A percentile compares a stretch with the other conserved stretches of the same genome.
Conservation (phyloP, 371 early-diverging fungal genomes). For the Mortierella sp. region DNA sequence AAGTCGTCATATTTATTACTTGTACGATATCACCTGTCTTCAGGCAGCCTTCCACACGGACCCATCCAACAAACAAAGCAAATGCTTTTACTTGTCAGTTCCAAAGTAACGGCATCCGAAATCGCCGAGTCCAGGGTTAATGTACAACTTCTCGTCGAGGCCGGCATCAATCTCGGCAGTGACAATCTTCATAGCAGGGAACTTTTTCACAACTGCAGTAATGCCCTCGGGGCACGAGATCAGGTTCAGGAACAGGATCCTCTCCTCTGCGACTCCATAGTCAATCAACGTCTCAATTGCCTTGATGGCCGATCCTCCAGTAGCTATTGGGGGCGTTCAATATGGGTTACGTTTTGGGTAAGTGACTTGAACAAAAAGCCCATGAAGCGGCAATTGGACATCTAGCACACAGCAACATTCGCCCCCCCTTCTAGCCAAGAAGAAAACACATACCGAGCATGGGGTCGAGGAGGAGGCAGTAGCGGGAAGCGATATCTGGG, state of each 20-base stretch:
- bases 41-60: no score
- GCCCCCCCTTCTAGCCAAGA: background rate
- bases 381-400: no score
- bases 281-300: slow-evolving; percentile 90
- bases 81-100: slow-evolving; percentile 60
- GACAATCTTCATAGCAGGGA: slow-evolving; percentile 88
- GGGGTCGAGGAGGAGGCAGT: slow-evolving; percentile 91
- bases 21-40: background rate
- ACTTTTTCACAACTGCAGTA: slow-evolving; percentile 75
- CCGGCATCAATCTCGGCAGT: slow-evolving; percentile 88
- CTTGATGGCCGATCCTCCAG: slow-evolving; percentile 94
- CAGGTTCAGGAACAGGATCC: slow-evolving; percentile 88
- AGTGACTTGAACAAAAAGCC: background rate
- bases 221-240: slow-evolving; percentile 89
- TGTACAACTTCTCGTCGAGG: slow-evolving; percentile 87
- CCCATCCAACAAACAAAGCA: background rate
- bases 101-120: slow-evolving; percentile 85
- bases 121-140: slow-evolving; percentile 95
- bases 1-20: background rate
- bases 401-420: background rate
- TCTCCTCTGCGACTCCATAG: slow-evolving; percentile 88
- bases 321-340: slow-evolving; percentile 67
- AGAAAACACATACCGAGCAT: slow-evolving; percentile 87
- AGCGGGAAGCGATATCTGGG: slow-evolving; percentile 86
- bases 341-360: background rate